A percentile compares a stretch with the other conserved stretches of the same genome.
Conservation (phyloP, 2,329 filamentous ascomycete genomes). For the Cryoendolithus antarcticus region DNA sequence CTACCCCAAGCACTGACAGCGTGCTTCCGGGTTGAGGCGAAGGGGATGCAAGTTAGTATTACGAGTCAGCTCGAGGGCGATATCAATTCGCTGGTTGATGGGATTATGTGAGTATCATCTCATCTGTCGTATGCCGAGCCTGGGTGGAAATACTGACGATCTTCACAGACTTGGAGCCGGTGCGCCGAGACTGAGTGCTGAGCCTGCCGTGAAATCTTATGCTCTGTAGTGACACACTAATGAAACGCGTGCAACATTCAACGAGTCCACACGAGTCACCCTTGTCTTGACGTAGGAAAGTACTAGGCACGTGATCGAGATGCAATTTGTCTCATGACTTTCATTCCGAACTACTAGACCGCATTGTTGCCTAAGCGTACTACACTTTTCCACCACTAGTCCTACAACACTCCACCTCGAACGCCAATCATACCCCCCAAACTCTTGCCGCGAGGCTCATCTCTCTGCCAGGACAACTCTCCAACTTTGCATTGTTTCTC, state of each 20-base stretch:
- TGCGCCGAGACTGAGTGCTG: not conserved
- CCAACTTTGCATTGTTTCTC: too few species aligned
- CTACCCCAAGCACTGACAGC: constrained; percentile 4
- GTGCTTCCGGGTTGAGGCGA: constrained; percentile 12
- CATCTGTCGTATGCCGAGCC: not conserved
- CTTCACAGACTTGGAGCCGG: not conserved
- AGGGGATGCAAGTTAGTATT: not conserved
- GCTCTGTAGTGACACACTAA: not conserved
- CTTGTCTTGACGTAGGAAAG: too few species aligned
- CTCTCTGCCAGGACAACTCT: too few species aligned
- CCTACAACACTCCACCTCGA: too few species aligned
- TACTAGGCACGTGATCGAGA: too few species aligned
- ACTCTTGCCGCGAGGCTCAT: too few species aligned
- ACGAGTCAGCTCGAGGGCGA: not conserved
- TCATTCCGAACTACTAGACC: too few species aligned
- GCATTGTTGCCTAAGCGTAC: too few species aligned
- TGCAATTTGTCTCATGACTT: too few species aligned
- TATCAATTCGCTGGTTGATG: constrained; percentile 1
- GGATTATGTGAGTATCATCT: constrained; percentile 4
- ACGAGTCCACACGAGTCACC: too few species aligned
- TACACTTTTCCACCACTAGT: too few species aligned
- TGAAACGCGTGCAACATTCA: not conserved
- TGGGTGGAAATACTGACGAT: not conserved
- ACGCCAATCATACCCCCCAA: too few species aligned
- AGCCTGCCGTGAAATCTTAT: constrained; percentile 3